A percentile compares a stretch with the other conserved stretches of the same genome.
These are phyloP conservation scores for Alloascoidea africana DNA, from an alignment of 805 yeast species.

Conservation along the genomic window DNA sequence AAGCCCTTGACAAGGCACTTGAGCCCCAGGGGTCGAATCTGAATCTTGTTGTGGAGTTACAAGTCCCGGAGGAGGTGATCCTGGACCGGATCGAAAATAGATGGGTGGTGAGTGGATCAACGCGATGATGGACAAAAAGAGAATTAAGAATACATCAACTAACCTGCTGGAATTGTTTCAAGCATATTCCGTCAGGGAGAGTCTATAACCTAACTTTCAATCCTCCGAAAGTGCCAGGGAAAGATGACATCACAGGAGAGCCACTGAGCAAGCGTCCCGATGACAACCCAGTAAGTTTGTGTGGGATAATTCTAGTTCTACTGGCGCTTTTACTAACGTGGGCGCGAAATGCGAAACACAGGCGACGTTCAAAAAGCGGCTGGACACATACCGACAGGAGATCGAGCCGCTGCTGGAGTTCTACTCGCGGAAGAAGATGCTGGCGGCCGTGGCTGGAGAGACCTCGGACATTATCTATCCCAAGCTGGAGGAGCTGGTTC, in stretches of 20 bases:
- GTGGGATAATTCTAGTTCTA: neutral
- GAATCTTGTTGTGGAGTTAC: slow-evolving; percentile 71
- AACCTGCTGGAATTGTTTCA: neutral
- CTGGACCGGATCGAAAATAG: slow-evolving; percentile 70
- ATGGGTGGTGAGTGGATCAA: slow-evolving; percentile 38
- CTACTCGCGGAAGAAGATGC: slow-evolving; percentile 30
- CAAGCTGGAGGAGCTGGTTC: slow-evolving; percentile 30
- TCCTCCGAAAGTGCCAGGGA: slow-evolving; percentile 74
- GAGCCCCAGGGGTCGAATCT: slow-evolving; percentile 24
- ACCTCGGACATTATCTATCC: slow-evolving; percentile 81
- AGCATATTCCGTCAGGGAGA: slow-evolving; percentile 69
- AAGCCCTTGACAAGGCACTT: slow-evolving; percentile 32
- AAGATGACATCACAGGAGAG: slow-evolving; percentile 85
- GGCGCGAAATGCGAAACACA: slow-evolving; percentile 1
- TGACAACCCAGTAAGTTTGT: slow-evolving; percentile 38
- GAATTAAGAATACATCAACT: too few relatives aligned
- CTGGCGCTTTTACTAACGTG: neutral
- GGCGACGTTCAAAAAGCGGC: slow-evolving; percentile 51
- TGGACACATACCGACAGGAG: slow-evolving; percentile 43
- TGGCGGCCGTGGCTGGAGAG: slow-evolving; percentile 50
- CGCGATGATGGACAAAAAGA: too few relatives aligned
- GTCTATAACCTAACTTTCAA: slow-evolving; percentile 76
- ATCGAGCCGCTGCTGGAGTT: slow-evolving; percentile 52
- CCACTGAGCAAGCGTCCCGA: slow-evolving; percentile 67
- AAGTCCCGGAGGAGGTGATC: slow-evolving; percentile 78